Evolutionary conservation across 2,329 filamentous ascomycete species (phyloP).

Genomic region (Exserohilum rostratum): DNA sequence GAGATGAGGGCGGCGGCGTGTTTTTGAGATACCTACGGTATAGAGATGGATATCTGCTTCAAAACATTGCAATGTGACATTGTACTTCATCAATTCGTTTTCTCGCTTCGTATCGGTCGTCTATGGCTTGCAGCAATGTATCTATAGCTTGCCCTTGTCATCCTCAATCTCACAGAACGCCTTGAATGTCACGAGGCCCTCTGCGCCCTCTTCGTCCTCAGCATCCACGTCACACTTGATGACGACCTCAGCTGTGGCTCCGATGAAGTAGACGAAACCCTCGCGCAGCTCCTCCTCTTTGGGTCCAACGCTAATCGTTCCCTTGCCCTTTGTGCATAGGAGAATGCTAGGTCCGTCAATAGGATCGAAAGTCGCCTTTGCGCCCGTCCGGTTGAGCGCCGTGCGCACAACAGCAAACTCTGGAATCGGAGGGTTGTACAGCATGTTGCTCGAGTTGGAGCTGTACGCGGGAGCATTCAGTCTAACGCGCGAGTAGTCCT

Average conservation of each 20-base stretch:
- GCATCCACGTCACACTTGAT: constrained; percentile 68
- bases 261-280: constrained; percentile 67
- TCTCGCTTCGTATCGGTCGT: neutral
- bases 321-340: constrained; percentile 84
- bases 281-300: constrained; percentile 71
- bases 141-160: constrained; percentile 38
- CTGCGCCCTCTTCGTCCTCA: constrained; percentile 42
- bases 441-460: constrained; percentile 70
- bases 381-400: constrained; percentile 69
- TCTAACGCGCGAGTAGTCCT: constrained; percentile 83
- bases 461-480: constrained; percentile 83
- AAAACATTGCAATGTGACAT: neutral
- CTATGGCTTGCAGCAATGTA: neutral
- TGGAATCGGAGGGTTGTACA: constrained; percentile 96
- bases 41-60: neutral
- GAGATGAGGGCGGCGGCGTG: neutral
- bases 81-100: neutral
- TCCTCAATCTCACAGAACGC: constrained; percentile 81
- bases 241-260: constrained; percentile 82
- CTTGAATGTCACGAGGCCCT: constrained; percentile 86
- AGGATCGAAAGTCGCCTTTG: constrained; percentile 86
- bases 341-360: constrained; percentile 89
- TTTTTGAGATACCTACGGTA: neutral
- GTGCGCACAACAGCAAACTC: constrained; percentile 92
- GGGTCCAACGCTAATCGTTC: constrained; percentile 82